phyloP scores from a whole-genome alignment of 768 basidiomycete genomes.

The Mrakia hoshinonis region DNA sequence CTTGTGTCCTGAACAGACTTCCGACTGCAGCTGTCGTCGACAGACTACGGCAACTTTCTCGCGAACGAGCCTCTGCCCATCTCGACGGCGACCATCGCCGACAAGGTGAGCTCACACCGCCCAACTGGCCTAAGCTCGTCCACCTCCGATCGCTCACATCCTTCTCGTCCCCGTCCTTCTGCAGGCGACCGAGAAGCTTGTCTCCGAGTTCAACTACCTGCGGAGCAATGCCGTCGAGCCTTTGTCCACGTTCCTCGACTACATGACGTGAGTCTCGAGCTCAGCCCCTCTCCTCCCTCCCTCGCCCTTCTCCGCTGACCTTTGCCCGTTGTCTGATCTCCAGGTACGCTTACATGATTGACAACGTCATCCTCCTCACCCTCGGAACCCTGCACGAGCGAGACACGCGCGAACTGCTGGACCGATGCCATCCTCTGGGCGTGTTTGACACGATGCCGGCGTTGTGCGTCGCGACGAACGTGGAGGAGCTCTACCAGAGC shows the following conservation, averaged over 20 bases:
- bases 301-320: neutral
- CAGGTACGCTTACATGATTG: constrained; percentile 99
- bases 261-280: constrained; percentile 77
- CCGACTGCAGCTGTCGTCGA: constrained; percentile 85
- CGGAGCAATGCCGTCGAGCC: constrained; percentile 85
- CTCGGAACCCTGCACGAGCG: constrained; percentile 94
- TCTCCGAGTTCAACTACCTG: constrained; percentile 94
- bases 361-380: constrained; percentile 95
- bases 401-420: constrained; percentile 91
- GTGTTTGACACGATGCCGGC: constrained; percentile 98
- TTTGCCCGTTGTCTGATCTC: neutral
- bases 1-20: constrained; percentile 57
- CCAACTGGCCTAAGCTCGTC: neutral
- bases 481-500: constrained; percentile 93
- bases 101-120: constrained; percentile 47
- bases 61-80: constrained; percentile 90
- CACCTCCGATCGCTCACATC: neutral
- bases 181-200: constrained; percentile 76
- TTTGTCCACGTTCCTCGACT: constrained; percentile 85
- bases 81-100: constrained; percentile 89
- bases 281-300: neutral
- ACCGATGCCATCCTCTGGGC: constrained; percentile 93
- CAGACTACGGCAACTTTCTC: constrained; percentile 97
- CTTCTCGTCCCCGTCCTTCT: neutral
- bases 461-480: constrained; percentile 96